Percentiles rank a stretch among this genome's conserved stretches.
Conservation (phyloP, 176 grass and related monocot genomes). For the Oryza punctata region DNA sequence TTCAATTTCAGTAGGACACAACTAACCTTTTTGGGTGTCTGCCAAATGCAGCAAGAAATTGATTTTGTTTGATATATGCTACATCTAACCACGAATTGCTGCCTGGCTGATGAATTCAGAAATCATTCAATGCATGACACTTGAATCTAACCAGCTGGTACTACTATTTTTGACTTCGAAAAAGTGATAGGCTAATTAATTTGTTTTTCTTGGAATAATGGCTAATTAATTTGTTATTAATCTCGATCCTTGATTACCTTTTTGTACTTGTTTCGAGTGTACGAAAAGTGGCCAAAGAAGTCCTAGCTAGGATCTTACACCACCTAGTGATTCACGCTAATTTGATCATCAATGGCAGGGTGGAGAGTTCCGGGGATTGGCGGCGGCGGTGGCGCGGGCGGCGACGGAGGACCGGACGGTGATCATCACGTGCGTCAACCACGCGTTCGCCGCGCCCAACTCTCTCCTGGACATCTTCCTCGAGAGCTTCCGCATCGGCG, state of each 20-base stretch:
- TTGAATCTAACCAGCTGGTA: background rate
- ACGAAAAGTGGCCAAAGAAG: background rate
- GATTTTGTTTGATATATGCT: background rate
- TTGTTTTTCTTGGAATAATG: too few species aligned
- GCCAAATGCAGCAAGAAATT: background rate
- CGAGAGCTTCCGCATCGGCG: constrained; percentile 72
- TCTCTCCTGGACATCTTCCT: constrained; percentile 83
- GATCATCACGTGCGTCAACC: constrained; percentile 78
- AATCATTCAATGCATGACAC: background rate
- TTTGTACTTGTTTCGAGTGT: background rate
- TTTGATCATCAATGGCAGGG: background rate
- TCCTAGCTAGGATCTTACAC: background rate
- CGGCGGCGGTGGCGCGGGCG: constrained; percentile 25
- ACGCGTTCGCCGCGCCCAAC: constrained; percentile 52
- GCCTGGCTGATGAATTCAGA: background rate
- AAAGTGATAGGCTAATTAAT: background rate
- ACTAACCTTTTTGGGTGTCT: background rate
- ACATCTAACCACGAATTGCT: background rate
- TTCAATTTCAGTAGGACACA: background rate
- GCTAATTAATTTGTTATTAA: background rate
- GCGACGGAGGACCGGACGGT: constrained; percentile 69
- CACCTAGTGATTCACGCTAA: too few species aligned
- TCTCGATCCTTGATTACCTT: background rate
- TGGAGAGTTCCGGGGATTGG: constrained; percentile 39
- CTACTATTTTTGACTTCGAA: background rate